These are phyloP conservation scores for Fusarium sp. DNA, from an alignment of 2,329 filamentous ascomycete genomes.

Conservation along the genomic window DNA sequence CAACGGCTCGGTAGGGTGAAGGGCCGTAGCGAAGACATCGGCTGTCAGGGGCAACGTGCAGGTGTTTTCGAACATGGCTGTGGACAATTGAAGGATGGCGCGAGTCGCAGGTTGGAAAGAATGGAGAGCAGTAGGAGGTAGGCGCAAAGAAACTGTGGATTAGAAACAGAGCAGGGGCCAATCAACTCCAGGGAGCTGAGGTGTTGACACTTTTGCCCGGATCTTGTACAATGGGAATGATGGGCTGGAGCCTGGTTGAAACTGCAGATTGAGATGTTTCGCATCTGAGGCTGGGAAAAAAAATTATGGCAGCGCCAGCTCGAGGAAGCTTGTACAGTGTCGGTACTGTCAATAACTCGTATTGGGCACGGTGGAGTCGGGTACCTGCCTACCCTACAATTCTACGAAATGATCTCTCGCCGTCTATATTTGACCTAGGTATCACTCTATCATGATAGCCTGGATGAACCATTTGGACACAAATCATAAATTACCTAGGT, in stretches of 20 bases:
- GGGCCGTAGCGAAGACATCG: constrained; percentile 88
- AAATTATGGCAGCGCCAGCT: neutral
- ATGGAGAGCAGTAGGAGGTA: neutral
- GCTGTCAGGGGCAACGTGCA: constrained; percentile 88
- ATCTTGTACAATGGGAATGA: neutral
- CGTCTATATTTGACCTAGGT: neutral
- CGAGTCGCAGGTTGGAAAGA: neutral
- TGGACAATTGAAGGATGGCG: neutral
- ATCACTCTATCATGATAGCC: neutral
- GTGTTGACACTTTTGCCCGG: neutral
- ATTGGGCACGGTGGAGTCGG: neutral
- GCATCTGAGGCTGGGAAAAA: neutral
- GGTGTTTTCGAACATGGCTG: constrained; percentile 87
- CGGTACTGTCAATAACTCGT: neutral
- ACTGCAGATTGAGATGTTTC: neutral
- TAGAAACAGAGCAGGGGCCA: neutral
- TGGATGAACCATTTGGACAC: neutral
- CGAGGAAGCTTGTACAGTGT: neutral
- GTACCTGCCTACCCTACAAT: neutral
- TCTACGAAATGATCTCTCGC: neutral
- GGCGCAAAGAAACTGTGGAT: neutral
- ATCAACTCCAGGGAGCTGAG: neutral
- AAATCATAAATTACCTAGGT: neutral
- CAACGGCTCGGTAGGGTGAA: constrained; percentile 87
- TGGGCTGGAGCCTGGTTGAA: neutral